phyloP scores from a whole-genome alignment of 2,329 filamentous ascomycete genomes.

The Xylariomycetidae sp. region DNA sequence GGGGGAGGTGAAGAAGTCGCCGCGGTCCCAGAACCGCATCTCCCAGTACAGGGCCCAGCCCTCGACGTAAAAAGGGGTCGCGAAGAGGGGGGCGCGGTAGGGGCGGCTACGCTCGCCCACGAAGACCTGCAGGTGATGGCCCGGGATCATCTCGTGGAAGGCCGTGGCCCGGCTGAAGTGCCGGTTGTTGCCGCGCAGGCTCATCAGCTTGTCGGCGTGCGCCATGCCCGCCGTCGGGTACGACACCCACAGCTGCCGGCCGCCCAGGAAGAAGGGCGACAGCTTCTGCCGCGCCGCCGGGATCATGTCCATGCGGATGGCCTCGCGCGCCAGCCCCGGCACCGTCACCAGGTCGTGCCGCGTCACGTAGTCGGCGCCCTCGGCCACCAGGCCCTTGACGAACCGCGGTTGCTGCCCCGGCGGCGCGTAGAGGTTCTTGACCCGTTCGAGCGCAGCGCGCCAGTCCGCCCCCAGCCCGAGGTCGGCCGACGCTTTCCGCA shows the following conservation, averaged over 20 bases:
- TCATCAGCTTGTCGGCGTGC: constrained; percentile 52
- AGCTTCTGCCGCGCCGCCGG: constrained; percentile 44
- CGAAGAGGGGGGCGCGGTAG: constrained; percentile 43
- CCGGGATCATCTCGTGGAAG: constrained; percentile 57
- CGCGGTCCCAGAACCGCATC: constrained; percentile 48
- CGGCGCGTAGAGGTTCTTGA: constrained; percentile 48
- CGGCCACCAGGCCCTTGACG: constrained; percentile 42
- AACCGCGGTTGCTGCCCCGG: constrained; percentile 48
- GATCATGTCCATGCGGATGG: constrained; percentile 53
- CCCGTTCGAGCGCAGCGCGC: constrained; percentile 47
- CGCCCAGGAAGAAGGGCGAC: constrained; percentile 55
- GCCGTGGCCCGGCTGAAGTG: constrained; percentile 53
- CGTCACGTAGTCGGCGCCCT: constrained; percentile 48
- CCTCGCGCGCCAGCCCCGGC: constrained; percentile 45
- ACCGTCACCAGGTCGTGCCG: constrained; percentile 50
- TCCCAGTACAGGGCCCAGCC: constrained; percentile 61
- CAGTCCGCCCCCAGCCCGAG: constrained; percentile 43
- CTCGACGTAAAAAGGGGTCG: constrained; percentile 54
- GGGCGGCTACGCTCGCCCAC: constrained; percentile 39
- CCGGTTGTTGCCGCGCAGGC: constrained; percentile 52
- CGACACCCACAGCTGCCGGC: constrained; percentile 46
- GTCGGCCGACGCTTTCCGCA: constrained; percentile 42
- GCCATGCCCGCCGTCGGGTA: constrained; percentile 48
- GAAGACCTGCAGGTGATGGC: constrained; percentile 49
- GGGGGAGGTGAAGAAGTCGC: constrained; percentile 42